Percentiles rank a stretch among this genome's conserved stretches.
Evolutionary conservation across 805 yeast genomes (phyloP).

Genomic region (Yarrowia sp.): DNA sequence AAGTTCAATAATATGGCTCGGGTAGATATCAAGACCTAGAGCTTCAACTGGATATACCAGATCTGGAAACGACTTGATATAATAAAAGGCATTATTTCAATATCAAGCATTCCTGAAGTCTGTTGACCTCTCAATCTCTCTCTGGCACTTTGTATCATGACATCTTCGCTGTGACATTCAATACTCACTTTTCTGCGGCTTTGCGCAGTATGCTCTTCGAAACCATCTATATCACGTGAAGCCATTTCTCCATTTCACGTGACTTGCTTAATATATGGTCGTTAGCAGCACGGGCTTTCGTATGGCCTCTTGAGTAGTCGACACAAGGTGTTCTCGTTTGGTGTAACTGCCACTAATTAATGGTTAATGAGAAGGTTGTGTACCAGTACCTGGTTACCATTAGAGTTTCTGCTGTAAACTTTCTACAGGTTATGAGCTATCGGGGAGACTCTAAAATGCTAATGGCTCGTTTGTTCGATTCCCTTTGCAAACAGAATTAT

Average conservation of each 20-base stretch:
- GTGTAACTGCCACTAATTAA: neutral
- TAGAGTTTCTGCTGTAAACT: neutral
- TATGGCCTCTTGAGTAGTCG: neutral
- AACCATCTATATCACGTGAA: slow-evolving; percentile 20
- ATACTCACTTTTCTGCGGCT: slow-evolving; percentile 22
- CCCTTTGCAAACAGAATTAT: too few relatives aligned
- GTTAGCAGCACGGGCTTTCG: neutral
- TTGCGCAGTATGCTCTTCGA: slow-evolving; percentile 14
- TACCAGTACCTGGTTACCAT: neutral
- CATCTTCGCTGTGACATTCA: neutral
- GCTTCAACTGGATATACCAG: too few relatives aligned
- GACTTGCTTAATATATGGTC: slow-evolving; percentile 1
- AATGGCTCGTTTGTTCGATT: too few relatives aligned
- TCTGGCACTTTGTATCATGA: neutral
- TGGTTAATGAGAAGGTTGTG: neutral
- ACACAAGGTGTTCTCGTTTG: neutral
- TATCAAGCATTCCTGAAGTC: too few relatives aligned
- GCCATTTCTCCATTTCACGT: slow-evolving; percentile 24
- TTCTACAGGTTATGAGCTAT: neutral
- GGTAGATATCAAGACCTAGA: too few relatives aligned
- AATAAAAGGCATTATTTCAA: too few relatives aligned
- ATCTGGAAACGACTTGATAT: too few relatives aligned
- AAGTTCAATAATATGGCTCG: too few relatives aligned
- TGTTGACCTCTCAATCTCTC: neutral
- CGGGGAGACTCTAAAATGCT: too few relatives aligned